Base-by-base conservation (phyloP, 1,284 basidiomycete species). In the Boletus hoseneyae region DNA sequence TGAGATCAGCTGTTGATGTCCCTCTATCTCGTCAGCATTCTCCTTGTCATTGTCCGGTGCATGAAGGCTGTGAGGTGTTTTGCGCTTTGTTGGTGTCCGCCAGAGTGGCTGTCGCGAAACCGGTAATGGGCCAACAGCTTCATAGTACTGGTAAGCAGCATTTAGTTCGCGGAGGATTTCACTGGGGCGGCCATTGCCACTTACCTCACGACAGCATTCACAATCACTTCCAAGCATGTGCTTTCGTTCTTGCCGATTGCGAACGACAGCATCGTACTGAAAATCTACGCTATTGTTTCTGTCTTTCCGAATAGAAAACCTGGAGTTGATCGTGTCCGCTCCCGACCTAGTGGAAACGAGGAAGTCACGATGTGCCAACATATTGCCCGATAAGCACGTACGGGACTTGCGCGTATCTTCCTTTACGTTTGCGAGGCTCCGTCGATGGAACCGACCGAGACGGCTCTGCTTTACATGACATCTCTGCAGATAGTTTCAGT, bases 121-220 rank as follows among this genome's bases (percentile, higher is more conserved):
- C 1, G 90, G 89, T 16, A 90, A 71, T 6, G 84, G 80, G 0
- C 87, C 87, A 10, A 92, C 69, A 0, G 82, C 84, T 53, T 82
- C 77, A 62, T 93, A 95, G 62, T 93, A 95, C 91, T 94, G 32
- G 45, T 25, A 39, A 10, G 21, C 34, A 25, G 40, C 4, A 43
- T 39, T 55, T 35, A 34, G 21, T 50, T 15, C 15, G 44, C 15
- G 8, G 18, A 49, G 33, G 15, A 23, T 34, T 11, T 38, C 21
- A 29, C 32, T 5, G 9, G 29, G 15, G 13, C 10, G 32, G 34
- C 39, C 21, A 18, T 45, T 25, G 34, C 27, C n/a, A 73, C 83
- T 56, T 61, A 92, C 93, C 44, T 85, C 88, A 38, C 75, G 78
- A 66, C 93, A 97, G 53, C 85, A 87, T 59, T 90, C 88, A 66